A percentile compares a stretch with the other conserved stretches of the same genome.
phyloP scores from a whole-genome alignment of 345 rosid species.

The Dipteronia dyeriana region DNA sequence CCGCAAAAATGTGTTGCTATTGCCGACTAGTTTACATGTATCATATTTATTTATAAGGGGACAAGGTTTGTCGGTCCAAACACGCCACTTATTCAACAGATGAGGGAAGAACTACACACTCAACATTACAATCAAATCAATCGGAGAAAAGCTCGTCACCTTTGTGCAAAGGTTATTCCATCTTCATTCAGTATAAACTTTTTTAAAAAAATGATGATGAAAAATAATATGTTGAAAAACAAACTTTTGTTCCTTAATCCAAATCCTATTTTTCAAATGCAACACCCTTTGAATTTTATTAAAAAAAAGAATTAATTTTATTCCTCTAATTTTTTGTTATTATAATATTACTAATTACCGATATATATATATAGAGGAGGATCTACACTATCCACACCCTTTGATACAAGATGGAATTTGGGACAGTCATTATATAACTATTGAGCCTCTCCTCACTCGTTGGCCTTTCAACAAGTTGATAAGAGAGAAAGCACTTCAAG shows the following conservation, averaged over 20 bases:
- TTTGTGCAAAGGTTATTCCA: conserved; percentile 28
- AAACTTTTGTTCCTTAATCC: too few species aligned
- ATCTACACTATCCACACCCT: conserved; percentile 46
- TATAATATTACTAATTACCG: too few species aligned
- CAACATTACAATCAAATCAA: conserved; percentile 28
- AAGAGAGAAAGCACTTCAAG: conserved; percentile 36
- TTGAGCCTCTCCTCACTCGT: conserved; percentile 44
- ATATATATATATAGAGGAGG: conserved; percentile 32
- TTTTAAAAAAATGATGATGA: too few species aligned
- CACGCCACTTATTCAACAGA: conserved; percentile 30
- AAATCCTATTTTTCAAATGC: too few species aligned
- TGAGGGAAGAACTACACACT: conserved; percentile 29
- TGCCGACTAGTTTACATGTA: conserved; percentile 32
- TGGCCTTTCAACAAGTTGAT: conserved; percentile 46
- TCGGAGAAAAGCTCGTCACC: conserved; percentile 24
- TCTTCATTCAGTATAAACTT: not conserved
- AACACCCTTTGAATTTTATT: too few species aligned
- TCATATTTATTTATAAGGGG: conserved; percentile 26
- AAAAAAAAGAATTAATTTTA: too few species aligned
- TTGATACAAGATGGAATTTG: conserved; percentile 42
- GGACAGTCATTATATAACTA: conserved; percentile 34
- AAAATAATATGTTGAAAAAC: too few species aligned
- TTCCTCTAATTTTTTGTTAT: too few species aligned
- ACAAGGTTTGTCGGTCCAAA: conserved; percentile 27
- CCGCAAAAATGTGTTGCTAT: conserved; percentile 37